These are phyloP conservation scores for Sclerotinia borealis DNA, from an alignment of 2,329 filamentous ascomycete genomes.

Conservation along the genomic window DNA sequence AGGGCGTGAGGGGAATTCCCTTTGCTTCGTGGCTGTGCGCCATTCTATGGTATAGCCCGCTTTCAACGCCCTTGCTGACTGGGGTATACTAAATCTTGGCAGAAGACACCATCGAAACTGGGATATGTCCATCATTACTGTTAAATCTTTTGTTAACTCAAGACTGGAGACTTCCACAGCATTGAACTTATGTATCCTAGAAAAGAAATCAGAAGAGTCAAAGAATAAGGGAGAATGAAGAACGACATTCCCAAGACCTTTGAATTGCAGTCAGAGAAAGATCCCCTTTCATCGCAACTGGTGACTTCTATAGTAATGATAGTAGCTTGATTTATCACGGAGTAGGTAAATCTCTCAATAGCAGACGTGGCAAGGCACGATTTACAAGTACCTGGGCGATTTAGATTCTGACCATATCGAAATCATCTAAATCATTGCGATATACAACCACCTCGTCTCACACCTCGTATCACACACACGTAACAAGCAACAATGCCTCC, in stretches of 20 bases:
- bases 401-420: background rate
- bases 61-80: background rate
- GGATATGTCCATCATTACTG: background rate
- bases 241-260: background rate
- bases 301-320: background rate
- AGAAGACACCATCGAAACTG: background rate
- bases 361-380: background rate
- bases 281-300: background rate
- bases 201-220: background rate
- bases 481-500: background rate
- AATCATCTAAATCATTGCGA: background rate
- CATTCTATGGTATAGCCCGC: background rate
- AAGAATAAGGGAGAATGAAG: background rate
- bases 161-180: background rate
- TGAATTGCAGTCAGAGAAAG: background rate
- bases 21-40: background rate
- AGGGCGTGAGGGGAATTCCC: background rate
- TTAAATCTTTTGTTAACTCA: background rate
- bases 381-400: background rate
- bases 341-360: background rate
- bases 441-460: background rate
- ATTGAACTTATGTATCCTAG: too few relatives aligned
- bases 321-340: background rate
- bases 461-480: background rate
- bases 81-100: background rate